Percentiles rank a stretch among this genome's conserved stretches.
These are phyloP conservation scores for Hirsutella thompsonii DNA, from an alignment of 2,329 filamentous ascomycete species.

Conservation along the genomic window DNA sequence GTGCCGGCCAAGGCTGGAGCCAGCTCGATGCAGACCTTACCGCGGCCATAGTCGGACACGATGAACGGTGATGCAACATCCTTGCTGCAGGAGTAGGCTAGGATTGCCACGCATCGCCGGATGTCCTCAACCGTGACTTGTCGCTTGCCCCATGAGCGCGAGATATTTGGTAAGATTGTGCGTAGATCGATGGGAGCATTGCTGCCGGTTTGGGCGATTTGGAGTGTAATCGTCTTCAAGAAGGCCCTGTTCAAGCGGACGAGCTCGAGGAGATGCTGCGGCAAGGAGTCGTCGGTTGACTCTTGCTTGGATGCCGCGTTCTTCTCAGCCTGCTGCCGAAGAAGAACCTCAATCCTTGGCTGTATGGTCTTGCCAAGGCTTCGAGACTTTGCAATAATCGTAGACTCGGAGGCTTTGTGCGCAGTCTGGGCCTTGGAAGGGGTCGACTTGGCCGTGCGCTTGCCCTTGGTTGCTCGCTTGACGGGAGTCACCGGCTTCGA, in stretches of 20 bases:
- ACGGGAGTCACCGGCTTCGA: conserved; percentile 1
- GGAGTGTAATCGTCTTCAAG: conserved; percentile 53
- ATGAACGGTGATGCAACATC: conserved; percentile 23
- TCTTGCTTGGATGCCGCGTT: conserved; percentile 9
- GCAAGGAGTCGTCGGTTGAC: conserved; percentile 21
- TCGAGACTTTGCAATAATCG: conserved; percentile 17
- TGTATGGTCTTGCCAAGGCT: conserved; percentile 15
- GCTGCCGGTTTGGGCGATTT: conserved; percentile 55
- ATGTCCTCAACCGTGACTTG: conserved; percentile 53
- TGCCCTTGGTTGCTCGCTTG: conserved; percentile 13
- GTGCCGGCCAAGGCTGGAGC: conserved; percentile 20
- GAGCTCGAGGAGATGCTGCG: conserved; percentile 42
- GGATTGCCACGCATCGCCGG: conserved; percentile 52
- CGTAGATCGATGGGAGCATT: conserved; percentile 50
- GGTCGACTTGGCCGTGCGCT: conserved; percentile 15
- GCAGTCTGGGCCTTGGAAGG: conserved; percentile 15
- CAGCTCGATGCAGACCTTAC: conserved; percentile 47
- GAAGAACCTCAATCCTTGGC: conserved; percentile 24
- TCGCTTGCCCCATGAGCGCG: conserved; percentile 61
- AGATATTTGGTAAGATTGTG: conserved; percentile 46
- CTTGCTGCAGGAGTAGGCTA: conserved; percentile 22
- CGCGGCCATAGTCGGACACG: conserved; percentile 37
- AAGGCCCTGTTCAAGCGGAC: conserved; percentile 54
- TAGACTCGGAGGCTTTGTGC: conserved; percentile 18
- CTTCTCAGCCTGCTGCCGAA: conserved; percentile 13